Base-by-base conservation (phyloP, 768 basidiomycete genomes). In the Lactarius indigo region DNA sequence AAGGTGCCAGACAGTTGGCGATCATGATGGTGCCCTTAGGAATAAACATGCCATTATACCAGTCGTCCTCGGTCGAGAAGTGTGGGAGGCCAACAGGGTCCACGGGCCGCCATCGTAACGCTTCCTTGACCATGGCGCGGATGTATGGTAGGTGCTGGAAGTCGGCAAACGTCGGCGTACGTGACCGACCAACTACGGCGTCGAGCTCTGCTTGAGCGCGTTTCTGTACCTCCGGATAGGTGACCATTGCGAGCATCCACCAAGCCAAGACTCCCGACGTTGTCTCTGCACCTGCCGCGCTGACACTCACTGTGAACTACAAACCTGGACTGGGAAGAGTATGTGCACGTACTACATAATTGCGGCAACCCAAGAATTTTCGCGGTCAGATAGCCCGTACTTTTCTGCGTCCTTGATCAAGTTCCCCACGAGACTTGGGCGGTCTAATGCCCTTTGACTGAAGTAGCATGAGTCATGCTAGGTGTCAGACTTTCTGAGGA, bases 21-120 rank as follows among this genome's bases (percentile, higher is more conserved):
- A 78, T 64, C 23, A 78, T 69, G 1, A 76, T 72, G 1, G 77
- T 75, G 10, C 76, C 78, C 37, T 72, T 75, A 0, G 79, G 78
- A 23, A 80, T 77, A 61, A 73, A 67, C 57, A 66, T 66, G 26
- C 66, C 73, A 41, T 68, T 64, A 58, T 76, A 77, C 52, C 52
- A 69, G 57, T 76, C 76, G 57, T 77, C 76, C 58, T 64, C 58
- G 1, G 50, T 67, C 2, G 71, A 39, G 10, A 57, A 52, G 33
- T 74, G 74, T 5, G 71, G 69, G 9, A 74, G 18, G 30, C 57
- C 73, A 28, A 66, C 18, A 3, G 57, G 57, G 37, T 13, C 37
- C 6, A 13, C 2, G 1, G 66, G 57, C 23, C 63, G 44, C 66
- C 68, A 57, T 23, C 66, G 66, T 28, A 70, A 54, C 7, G 52